These are phyloP conservation scores for Agaricus blazei DNA, from an alignment of 768 basidiomycete species.

Conservation along the genomic window DNA sequence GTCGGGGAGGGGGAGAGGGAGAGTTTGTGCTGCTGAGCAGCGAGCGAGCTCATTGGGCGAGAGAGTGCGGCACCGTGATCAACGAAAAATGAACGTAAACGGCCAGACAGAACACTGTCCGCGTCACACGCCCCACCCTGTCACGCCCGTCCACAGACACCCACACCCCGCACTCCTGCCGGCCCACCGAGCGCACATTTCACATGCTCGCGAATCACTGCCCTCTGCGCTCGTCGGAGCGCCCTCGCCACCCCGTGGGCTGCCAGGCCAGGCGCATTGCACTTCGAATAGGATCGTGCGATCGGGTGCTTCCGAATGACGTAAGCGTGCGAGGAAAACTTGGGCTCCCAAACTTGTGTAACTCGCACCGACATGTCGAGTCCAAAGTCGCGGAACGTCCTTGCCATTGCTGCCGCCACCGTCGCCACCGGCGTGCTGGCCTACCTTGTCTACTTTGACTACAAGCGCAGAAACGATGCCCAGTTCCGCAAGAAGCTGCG, in stretches of 20 bases:
- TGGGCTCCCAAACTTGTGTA: neutral
- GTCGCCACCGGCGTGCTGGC: slow-evolving; percentile 60
- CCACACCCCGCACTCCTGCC: neutral
- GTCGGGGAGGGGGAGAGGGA: neutral
- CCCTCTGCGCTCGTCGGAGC: no score
- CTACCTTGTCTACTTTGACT: slow-evolving; percentile 93
- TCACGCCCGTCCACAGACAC: slow-evolving; percentile 7
- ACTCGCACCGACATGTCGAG: slow-evolving; percentile 27
- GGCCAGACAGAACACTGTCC: slow-evolving; percentile 4
- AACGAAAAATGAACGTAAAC: slow-evolving; percentile 25
- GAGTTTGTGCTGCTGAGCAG: slow-evolving; percentile 10
- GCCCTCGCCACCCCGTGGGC: no score
- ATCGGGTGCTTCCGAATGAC: slow-evolving; percentile 6
- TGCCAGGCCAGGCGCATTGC: no score
- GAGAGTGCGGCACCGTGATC: slow-evolving; percentile 20
- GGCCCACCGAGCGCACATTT: neutral
- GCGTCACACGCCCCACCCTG: slow-evolving; percentile 2
- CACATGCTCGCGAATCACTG: neutral
- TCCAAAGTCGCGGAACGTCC: slow-evolving; percentile 30
- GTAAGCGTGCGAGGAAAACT: slow-evolving; percentile 9
- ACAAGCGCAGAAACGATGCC: slow-evolving; percentile 83
- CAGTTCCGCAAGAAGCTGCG: slow-evolving; percentile 87
- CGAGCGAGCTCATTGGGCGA: slow-evolving; percentile 11
- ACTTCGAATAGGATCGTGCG: neutral
- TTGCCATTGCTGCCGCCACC: slow-evolving; percentile 43